Percentiles rank a stretch among this genome's conserved stretches.
These are phyloP conservation scores for Kurtzmaniella quercitrusa DNA, from an alignment of 1,139 yeast species.

Conservation along the genomic window DNA sequence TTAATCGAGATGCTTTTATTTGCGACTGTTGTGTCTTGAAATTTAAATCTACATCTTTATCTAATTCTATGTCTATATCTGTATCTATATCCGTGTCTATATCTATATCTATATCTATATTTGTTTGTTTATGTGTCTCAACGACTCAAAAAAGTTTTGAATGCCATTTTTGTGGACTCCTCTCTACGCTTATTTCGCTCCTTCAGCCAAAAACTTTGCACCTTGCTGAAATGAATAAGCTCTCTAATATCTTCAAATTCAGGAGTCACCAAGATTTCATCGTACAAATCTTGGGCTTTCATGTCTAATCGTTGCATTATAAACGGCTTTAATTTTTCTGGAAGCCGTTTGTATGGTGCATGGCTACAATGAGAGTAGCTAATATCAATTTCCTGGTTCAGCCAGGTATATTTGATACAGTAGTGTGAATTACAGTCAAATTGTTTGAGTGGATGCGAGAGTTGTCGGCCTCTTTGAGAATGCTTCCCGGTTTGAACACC, in stretches of 20 bases:
- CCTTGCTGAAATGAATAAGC: conserved; percentile 15
- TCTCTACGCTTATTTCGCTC: conserved; percentile 14
- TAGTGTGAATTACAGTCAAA: conserved; percentile 16
- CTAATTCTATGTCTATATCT: background rate
- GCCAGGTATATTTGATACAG: conserved; percentile 15
- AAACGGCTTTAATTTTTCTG: conserved; percentile 16
- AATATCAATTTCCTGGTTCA: conserved; percentile 13
- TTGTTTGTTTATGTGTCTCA: background rate
- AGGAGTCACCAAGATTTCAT: conserved; percentile 12
- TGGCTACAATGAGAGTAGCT: conserved; percentile 14
- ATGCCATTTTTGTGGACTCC: conserved; percentile 16
- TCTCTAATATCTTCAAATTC: conserved; percentile 13
- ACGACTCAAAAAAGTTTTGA: conserved; percentile 13
- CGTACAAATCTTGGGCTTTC: conserved; percentile 16
- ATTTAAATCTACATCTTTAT: too few relatives aligned
- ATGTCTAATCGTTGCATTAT: conserved; percentile 15
- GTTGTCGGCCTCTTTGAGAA: conserved; percentile 12
- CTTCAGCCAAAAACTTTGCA: conserved; percentile 19
- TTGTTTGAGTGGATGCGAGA: conserved; percentile 17
- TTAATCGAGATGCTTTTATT: background rate
- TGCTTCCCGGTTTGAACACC: background rate
- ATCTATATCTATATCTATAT: background rate
- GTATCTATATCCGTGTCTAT: background rate
- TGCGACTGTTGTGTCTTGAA: background rate
- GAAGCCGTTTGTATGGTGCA: conserved; percentile 16